Evolutionary conservation across 1,284 basidiomycete genomes (phyloP), one percentile per base, ranked within the genome.

Genomic region (Sanghuangporus weigelae): DNA sequence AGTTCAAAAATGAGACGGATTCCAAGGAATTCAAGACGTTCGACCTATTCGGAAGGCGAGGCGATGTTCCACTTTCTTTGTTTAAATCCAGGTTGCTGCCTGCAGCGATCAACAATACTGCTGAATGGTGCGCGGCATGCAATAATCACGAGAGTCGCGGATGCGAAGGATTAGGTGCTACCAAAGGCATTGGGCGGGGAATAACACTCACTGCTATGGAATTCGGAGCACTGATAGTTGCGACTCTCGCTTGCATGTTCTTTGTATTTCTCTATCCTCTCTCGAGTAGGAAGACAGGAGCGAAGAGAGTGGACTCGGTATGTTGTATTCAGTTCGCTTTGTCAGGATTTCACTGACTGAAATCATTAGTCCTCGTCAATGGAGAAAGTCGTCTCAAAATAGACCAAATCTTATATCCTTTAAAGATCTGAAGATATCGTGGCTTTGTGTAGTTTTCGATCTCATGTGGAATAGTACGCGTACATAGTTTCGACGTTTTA

Each of bases 121-220:
- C 80, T 2, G 69, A 80, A 19, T 89, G 87, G 87, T 89, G 87
- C 71, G 69, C 71, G 7, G 74, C 77, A 10, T 89, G 87, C 73
- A 73, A 73, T 36, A 88, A 88, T 73, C 78, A 73, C 1, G 69
- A 79, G 61, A 78, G 81, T 63, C 76, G 85, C 59, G 86, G 86
- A n/a, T 89, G 86, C 64, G 81, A 19, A 19, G 4, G 2, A 23
- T 19, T 49, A 10, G 48, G n/a, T n/a, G 48, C 48, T 49, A n/a
- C 48, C 10, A 49, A 42, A n/a, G 2, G 66, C 75, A 8, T 68
- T 74, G 63, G 75, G 68, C 7, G 67, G 39, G 86, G 86, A 0
- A 84, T 87, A 73, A 73, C 88, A 10, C 87, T 86, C 31, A 86
- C 87, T 1, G 83, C 84, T 5, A 68, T 89, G 66, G 81, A 82